These are phyloP conservation scores for Tephrocybe sp. DNA, from an alignment of 768 basidiomycete species.

Conservation along the genomic window DNA sequence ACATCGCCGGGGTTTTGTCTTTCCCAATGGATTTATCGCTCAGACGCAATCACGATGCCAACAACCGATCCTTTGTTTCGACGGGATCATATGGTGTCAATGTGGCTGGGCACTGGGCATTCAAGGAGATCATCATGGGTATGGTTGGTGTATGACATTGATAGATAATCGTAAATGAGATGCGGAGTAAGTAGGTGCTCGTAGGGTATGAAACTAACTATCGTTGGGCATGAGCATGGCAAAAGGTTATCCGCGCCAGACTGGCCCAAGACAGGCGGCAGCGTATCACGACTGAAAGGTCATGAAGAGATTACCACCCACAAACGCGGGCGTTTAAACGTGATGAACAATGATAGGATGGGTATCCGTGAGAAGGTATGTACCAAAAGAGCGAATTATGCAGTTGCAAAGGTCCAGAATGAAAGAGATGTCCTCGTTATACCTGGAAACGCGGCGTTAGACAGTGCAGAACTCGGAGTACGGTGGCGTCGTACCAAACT, in stretches of 20 bases:
- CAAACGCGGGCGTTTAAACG: constrained; percentile 6
- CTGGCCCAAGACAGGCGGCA: constrained; percentile 1
- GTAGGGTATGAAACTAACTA: constrained; percentile 17
- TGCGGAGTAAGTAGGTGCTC: constrained; percentile 14
- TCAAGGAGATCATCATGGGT: constrained; percentile 9
- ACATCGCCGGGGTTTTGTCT: constrained; percentile 6
- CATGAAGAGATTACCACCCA: constrained; percentile 8
- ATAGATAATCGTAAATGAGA: constrained; percentile 11
- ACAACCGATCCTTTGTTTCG: constrained; percentile 14
- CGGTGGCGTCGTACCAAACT: constrained; percentile 62
- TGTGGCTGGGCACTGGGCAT: constrained; percentile 4
- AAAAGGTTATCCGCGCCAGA: constrained; percentile 1
- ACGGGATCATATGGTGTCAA: constrained; percentile 3
- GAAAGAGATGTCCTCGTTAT: constrained; percentile 11
- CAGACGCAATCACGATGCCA: constrained; percentile 13
- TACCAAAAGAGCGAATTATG: constrained; percentile 14
- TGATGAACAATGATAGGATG: constrained; percentile 10
- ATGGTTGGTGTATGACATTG: constrained; percentile 10
- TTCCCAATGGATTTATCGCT: constrained; percentile 12
- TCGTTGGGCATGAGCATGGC: constrained; percentile 11
- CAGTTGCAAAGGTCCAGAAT: constrained; percentile 6
- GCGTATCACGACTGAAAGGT: constrained; percentile 2
- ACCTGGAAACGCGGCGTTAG: constrained; percentile 16
- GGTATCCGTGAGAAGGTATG: constrained; percentile 25
- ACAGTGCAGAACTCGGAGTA: neutral